Percentiles rank a stretch among this genome's conserved stretches.
Evolutionary conservation across 441 rosid species (phyloP).

Genomic region (Raphanus hybrid): DNA sequence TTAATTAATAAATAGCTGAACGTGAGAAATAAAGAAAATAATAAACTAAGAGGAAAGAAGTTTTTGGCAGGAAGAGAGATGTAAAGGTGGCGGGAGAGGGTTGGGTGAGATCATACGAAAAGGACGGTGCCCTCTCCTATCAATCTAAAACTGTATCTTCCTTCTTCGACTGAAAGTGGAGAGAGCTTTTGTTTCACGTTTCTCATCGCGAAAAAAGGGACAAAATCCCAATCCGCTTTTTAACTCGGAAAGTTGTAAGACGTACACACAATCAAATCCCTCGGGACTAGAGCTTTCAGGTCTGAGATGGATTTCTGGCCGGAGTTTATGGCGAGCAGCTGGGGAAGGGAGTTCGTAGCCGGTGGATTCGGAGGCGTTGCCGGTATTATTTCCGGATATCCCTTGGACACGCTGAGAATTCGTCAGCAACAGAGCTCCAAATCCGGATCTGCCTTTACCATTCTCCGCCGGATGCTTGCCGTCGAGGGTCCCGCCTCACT

Average conservation of each 20-base stretch:
- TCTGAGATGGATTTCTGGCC: constrained; percentile 73
- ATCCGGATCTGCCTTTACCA: constrained; percentile 71
- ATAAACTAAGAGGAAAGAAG: neutral
- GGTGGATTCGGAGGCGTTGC: constrained; percentile 98
- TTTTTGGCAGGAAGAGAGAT: neutral
- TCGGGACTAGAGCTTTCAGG: neutral
- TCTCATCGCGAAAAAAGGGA: neutral
- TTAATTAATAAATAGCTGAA: too few species aligned
- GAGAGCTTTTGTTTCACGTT: too few species aligned
- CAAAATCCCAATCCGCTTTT: neutral
- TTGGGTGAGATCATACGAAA: constrained; percentile 22
- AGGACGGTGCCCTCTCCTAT: constrained; percentile 20
- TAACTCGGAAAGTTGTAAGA: neutral
- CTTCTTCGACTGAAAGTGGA: neutral
- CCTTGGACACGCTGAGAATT: constrained; percentile 85
- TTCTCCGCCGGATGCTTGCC: constrained; percentile 61
- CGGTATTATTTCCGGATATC: constrained; percentile 88
- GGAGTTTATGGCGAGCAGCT: constrained; percentile 74
- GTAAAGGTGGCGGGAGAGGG: constrained; percentile 31
- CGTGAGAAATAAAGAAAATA: neutral
- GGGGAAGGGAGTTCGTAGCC: constrained; percentile 86
- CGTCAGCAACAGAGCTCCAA: constrained; percentile 76
- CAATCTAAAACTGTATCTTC: neutral
- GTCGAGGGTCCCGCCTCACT: constrained; percentile 75
- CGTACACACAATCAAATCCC: neutral